phyloP scores from a whole-genome alignment of 495 filamentous ascomycete genomes.

The Cercophora newfieldiana region DNA sequence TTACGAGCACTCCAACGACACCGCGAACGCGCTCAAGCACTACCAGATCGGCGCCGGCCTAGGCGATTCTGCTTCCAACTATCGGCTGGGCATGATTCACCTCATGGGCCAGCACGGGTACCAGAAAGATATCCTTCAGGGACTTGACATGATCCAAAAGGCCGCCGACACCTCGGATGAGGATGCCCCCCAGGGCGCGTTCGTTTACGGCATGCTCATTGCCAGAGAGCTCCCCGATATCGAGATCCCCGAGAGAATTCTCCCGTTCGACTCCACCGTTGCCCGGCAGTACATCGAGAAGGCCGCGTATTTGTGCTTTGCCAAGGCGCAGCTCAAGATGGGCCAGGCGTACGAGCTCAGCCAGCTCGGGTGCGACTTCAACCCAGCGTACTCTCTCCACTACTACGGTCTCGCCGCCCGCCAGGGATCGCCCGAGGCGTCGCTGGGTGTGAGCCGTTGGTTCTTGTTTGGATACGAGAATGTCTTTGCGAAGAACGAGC shows the following conservation, averaged over 20 bases:
- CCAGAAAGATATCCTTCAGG: slow-evolving; percentile 73
- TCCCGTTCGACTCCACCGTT: slow-evolving; percentile 72
- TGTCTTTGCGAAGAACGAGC: slow-evolving; percentile 92
- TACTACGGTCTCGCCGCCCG: slow-evolving; percentile 93
- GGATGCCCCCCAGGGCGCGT: slow-evolving; percentile 96
- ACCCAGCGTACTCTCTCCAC: slow-evolving; percentile 86
- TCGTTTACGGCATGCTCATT: slow-evolving; percentile 94
- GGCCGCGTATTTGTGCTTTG: slow-evolving; percentile 92
- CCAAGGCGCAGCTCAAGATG: slow-evolving; percentile 98
- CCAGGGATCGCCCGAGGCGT: slow-evolving; percentile 85
- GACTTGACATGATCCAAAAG: slow-evolving; percentile 75
- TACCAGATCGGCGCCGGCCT: slow-evolving; percentile 76
- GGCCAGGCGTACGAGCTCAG: slow-evolving; percentile 93
- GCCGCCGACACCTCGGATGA: slow-evolving; percentile 91
- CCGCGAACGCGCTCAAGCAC: slow-evolving; percentile 84
- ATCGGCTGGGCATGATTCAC: slow-evolving; percentile 96
- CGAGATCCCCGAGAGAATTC: slow-evolving; percentile 64
- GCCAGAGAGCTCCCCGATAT: slow-evolving; percentile 88
- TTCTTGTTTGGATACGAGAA: slow-evolving; percentile 93
- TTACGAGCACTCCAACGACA: slow-evolving; percentile 89
- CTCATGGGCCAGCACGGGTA: slow-evolving; percentile 91
- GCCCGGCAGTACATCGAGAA: slow-evolving; percentile 91
- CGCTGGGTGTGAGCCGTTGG: slow-evolving; percentile 98
- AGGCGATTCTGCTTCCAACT: slow-evolving; percentile 89
- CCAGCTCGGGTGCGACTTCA: slow-evolving; percentile 91